Evolutionary conservation across 768 basidiomycete species (phyloP).

Genomic region (Serendipita sp.): DNA sequence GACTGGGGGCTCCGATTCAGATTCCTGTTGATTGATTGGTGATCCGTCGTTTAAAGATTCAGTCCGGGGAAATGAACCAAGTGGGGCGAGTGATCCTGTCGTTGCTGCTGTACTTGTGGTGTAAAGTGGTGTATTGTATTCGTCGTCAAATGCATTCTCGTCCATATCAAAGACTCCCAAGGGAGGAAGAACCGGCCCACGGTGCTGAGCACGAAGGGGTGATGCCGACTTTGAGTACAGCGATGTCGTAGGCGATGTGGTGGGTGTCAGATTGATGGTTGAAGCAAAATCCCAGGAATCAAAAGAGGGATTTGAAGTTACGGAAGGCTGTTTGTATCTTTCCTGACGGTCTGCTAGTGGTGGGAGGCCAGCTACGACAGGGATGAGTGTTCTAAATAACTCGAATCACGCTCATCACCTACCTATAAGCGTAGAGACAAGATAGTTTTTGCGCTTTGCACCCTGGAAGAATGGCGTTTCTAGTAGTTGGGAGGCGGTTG

Average conservation of each 20-base stretch:
- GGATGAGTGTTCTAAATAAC: neutral
- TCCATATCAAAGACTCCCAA: constrained; percentile 27
- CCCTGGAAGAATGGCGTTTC: constrained; percentile 62
- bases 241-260: constrained; percentile 2
- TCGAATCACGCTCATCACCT: constrained; percentile 12
- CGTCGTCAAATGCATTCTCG: constrained; percentile 10
- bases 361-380: constrained; percentile 41
- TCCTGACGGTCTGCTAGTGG: constrained; percentile 62
- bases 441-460: constrained; percentile 63
- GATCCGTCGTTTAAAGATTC: neutral
- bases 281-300: constrained; percentile 69
- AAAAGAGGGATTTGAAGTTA: constrained; percentile 32
- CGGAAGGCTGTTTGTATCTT: constrained; percentile 28
- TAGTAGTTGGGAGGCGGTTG: constrained; percentile 62
- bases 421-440: constrained; percentile 65
- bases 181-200: constrained; percentile 11
- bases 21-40: neutral
- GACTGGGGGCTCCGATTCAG: neutral
- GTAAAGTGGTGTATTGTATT: neutral
- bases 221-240: constrained; percentile 11
- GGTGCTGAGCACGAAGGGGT: constrained; percentile 17
- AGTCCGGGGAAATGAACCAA: neutral
- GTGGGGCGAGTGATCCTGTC: neutral
- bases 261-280: neutral
- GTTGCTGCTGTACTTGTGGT: neutral